Percentiles rank a stretch among this genome's conserved stretches.
Conservation (phyloP, 2,329 filamentous ascomycete species). For the Aspergillus neoniger region DNA sequence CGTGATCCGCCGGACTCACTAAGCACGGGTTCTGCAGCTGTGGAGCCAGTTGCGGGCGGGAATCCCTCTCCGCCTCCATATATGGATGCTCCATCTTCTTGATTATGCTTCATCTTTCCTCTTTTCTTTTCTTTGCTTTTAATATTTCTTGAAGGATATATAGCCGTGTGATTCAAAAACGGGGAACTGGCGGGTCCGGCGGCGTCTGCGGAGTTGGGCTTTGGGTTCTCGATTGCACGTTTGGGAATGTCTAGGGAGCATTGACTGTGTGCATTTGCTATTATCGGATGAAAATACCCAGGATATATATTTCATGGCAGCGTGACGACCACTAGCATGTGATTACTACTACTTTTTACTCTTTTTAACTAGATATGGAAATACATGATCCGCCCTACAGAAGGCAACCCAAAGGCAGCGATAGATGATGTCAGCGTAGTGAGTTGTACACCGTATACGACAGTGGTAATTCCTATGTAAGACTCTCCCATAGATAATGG, state of each 20-base stretch:
- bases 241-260: conserved; percentile 21
- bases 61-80: neutral
- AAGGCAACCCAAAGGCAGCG: neutral
- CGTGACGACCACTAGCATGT: conserved; percentile 18
- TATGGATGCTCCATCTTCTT: neutral
- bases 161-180: conserved; percentile 14
- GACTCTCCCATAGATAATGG: neutral
- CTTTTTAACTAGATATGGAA: conserved; percentile 16
- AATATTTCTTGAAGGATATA: conserved; percentile 15
- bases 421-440: neutral
- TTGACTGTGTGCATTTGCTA: conserved; percentile 18
- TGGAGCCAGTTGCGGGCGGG: neutral
- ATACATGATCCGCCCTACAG: conserved; percentile 13
- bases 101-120: too few species aligned
- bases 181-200: conserved; percentile 6
- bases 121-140: neutral
- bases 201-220: conserved; percentile 15
- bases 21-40: conserved; percentile 12
- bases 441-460: too few species aligned
- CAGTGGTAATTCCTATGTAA: too few species aligned
- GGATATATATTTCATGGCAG: conserved; percentile 26
- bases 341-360: neutral
- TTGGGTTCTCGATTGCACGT: conserved; percentile 11
- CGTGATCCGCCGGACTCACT: conserved; percentile 49
- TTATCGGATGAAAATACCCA: conserved; percentile 35